Conservation (phyloP, 2,329 filamentous ascomycete genomes). For the Botrytis pseudocinerea region DNA sequence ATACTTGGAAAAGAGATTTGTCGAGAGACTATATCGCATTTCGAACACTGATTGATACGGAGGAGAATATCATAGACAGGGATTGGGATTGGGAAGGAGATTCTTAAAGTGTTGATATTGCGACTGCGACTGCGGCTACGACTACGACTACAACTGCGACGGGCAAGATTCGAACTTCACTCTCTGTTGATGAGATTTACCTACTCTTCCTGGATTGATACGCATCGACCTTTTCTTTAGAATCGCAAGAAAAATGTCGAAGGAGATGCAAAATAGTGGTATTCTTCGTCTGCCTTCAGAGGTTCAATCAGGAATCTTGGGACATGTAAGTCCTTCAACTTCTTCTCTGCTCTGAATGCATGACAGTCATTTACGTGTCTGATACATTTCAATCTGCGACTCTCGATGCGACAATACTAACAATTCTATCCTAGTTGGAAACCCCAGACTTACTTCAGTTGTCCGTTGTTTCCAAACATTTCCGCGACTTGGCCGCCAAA, state of each 20-base stretch:
- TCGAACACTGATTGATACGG: background rate
- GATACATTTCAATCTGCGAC: background rate
- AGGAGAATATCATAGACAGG: background rate
- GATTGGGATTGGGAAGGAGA: background rate
- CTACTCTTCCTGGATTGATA: background rate
- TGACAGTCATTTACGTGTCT: background rate
- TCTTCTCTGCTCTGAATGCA: background rate
- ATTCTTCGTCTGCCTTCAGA: slow-evolving; percentile 5
- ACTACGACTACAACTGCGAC: background rate
- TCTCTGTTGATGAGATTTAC: background rate
- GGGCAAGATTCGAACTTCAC: background rate
- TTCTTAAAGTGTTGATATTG: background rate
- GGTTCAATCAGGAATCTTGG: background rate
- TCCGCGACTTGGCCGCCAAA: slow-evolving; percentile 58
- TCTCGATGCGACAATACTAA: background rate
- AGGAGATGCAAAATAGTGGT: background rate
- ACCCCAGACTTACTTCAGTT: slow-evolving; percentile 57
- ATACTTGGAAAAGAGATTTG: background rate
- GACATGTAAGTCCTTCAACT: background rate
- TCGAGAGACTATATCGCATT: background rate
- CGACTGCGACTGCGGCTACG: background rate
- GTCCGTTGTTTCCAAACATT: slow-evolving; percentile 58
- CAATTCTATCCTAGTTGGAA: slow-evolving; percentile 46
- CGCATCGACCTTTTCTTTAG: background rate
- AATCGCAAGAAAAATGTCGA: background rate